These are phyloP conservation scores for Phytopythium ostracodes DNA, from an alignment of 352 stramenopile genomes.

Conservation along the genomic window DNA sequence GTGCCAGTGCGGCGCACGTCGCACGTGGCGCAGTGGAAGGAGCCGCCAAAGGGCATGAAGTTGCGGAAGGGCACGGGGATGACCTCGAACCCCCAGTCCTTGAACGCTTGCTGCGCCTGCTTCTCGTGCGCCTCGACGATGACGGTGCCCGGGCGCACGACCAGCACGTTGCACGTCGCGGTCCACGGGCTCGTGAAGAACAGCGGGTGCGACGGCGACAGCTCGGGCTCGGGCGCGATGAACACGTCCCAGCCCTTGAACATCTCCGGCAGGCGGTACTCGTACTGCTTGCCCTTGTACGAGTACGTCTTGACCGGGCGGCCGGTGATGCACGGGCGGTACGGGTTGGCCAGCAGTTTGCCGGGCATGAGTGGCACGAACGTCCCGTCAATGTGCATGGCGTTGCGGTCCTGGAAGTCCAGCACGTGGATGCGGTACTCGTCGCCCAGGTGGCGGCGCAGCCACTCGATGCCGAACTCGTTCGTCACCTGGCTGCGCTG, in stretches of 20 bases:
- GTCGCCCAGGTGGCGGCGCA: slow-evolving; percentile 81
- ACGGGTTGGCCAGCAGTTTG: slow-evolving; percentile 86
- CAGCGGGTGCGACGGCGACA: slow-evolving; percentile 72
- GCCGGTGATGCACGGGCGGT: slow-evolving; percentile 84
- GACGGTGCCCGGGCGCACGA: slow-evolving; percentile 76
- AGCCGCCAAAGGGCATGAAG: slow-evolving; percentile 89
- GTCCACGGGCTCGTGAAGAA: slow-evolving; percentile 91
- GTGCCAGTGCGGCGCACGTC: slow-evolving; percentile 79
- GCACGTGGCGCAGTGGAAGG: slow-evolving; percentile 88
- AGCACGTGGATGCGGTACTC: slow-evolving; percentile 86
- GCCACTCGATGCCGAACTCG: slow-evolving; percentile 89
- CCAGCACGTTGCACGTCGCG: slow-evolving; percentile 88
- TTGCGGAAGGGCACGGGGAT: slow-evolving; percentile 88
- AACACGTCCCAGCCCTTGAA: slow-evolving; percentile 91
- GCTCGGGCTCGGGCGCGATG: slow-evolving; percentile 77
- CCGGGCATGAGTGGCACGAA: slow-evolving; percentile 85
- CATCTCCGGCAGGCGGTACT: slow-evolving; percentile 88
- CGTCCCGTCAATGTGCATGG: slow-evolving; percentile 90
- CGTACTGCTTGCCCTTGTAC: slow-evolving; percentile 87
- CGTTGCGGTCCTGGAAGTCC: slow-evolving; percentile 89
- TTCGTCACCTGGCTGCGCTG: slow-evolving; percentile 91
- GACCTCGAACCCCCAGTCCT: slow-evolving; percentile 87
- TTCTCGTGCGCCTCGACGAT: slow-evolving; percentile 86
- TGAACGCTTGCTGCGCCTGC: slow-evolving; percentile 73
- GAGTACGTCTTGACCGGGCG: slow-evolving; percentile 82